phyloP scores from a whole-genome alignment of 371 early-diverging fungal species.

The Apophysomyces ossiformis region DNA sequence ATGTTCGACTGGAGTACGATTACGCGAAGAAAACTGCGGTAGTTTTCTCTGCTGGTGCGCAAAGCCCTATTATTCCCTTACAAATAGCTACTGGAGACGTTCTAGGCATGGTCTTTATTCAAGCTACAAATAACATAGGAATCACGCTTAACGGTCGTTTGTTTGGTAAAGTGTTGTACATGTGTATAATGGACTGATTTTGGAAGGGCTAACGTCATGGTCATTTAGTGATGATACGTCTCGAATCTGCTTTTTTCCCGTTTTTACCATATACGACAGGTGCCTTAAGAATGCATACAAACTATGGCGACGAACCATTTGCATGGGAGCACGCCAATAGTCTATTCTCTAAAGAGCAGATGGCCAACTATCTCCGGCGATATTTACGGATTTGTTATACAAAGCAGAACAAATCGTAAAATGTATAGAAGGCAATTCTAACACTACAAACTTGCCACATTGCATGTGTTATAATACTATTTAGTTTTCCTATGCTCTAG shows the following conservation, averaged over 20 bases:
- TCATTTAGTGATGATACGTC: slow-evolving; percentile 13
- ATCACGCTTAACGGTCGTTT: slow-evolving; percentile 21
- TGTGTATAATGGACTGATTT: background rate
- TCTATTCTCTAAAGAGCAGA: slow-evolving; percentile 23
- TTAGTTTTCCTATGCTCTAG: too few species aligned
- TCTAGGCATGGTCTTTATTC: slow-evolving; percentile 27
- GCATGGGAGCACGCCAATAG: slow-evolving; percentile 22
- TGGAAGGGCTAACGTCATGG: background rate
- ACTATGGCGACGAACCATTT: slow-evolving; percentile 25
- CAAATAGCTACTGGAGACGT: slow-evolving; percentile 33
- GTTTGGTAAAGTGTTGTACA: slow-evolving; percentile 10
- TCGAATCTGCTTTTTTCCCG: slow-evolving; percentile 15
- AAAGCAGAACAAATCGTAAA: too few species aligned
- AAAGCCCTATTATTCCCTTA: slow-evolving; percentile 12
- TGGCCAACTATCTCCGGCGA: slow-evolving; percentile 20
- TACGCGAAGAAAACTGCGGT: background rate
- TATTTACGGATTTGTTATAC: too few species aligned
- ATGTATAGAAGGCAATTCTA: too few species aligned
- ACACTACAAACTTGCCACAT: too few species aligned
- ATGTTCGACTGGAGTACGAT: slow-evolving; percentile 27
- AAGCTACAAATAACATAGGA: background rate
- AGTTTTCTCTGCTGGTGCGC: background rate
- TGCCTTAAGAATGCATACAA: slow-evolving; percentile 19
- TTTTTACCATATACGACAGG: slow-evolving; percentile 22
- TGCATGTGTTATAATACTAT: too few species aligned